phyloP scores from a whole-genome alignment of 108 stramenopile genomes.

The Fragilaria radians region DNA sequence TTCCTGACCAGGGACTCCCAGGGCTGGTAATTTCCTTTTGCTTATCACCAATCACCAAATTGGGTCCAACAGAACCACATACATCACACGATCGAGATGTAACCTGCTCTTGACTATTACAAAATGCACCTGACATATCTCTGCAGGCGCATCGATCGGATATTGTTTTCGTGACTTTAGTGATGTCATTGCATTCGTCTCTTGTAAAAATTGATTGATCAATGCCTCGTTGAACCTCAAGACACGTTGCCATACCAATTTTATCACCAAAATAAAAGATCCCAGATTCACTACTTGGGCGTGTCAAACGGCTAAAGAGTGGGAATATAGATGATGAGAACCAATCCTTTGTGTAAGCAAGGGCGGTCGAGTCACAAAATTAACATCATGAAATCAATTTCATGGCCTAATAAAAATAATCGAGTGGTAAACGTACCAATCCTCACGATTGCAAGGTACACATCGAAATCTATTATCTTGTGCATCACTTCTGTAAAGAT shows the following conservation, averaged over 20 bases:
- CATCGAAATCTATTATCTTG: no score
- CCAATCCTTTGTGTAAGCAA: no score
- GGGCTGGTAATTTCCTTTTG: neutral
- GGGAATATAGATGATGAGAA: no score
- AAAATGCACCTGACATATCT: neutral
- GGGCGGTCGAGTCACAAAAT: no score
- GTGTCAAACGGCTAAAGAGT: neutral
- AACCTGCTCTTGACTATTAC: neutral
- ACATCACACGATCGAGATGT: neutral
- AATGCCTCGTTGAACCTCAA: neutral
- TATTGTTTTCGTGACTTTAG: neutral
- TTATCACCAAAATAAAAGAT: neutral
- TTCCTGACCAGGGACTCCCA: neutral
- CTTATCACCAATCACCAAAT: neutral
- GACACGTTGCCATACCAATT: neutral
- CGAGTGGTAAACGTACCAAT: no score
- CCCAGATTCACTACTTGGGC: neutral
- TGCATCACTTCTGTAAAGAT: no score
- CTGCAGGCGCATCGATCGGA: neutral
- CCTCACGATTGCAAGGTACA: no score
- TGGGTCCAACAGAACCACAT: neutral
- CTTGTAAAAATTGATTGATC: neutral
- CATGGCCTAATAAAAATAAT: no score
- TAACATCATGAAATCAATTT: no score
- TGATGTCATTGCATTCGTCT: neutral